These are phyloP conservation scores for Trypanosoma avium DNA, from an alignment of 208 protist species.

Conservation along the genomic window DNA sequence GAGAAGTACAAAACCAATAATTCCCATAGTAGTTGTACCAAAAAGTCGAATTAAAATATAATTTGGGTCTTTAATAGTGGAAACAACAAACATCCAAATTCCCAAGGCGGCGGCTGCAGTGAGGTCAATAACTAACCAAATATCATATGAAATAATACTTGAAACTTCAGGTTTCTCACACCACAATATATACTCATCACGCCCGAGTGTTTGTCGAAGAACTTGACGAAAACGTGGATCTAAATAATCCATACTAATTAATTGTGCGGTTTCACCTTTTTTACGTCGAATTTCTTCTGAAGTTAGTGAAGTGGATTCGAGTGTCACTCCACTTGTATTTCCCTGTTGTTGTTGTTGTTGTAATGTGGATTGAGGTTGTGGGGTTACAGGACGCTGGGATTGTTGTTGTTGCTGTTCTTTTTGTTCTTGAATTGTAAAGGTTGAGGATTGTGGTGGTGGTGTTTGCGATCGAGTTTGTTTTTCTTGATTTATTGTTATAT, in stretches of 20 bases:
- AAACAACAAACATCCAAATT: conserved; percentile 45
- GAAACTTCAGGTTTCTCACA: conserved; percentile 39
- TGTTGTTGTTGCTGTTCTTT: neutral
- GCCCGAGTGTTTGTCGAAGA: conserved; percentile 31
- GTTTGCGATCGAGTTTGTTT: neutral
- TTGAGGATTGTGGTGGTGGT: neutral
- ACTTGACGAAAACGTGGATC: conserved; percentile 29
- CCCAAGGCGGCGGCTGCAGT: conserved; percentile 37
- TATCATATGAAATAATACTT: conserved; percentile 38
- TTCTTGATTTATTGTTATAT: too few relatives aligned
- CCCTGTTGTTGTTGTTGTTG: neutral
- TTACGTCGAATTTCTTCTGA: conserved; percentile 28
- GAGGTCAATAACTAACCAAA: conserved; percentile 50
- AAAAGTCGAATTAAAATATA: conserved; percentile 41
- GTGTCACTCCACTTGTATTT: conserved; percentile 2
- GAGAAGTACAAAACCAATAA: conserved; percentile 37
- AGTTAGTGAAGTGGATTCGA: conserved; percentile 1
- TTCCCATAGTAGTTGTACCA: conserved; percentile 32
- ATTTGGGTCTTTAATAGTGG: conserved; percentile 31
- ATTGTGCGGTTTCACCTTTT: conserved; percentile 49
- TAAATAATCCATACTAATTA: conserved; percentile 43
- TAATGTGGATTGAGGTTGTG: neutral
- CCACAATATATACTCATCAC: conserved; percentile 57
- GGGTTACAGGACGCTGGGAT: neutral
- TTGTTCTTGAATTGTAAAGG: neutral